These are phyloP conservation scores for Wickerhamiella cacticola DNA, from an alignment of 805 yeast species.

Conservation along the genomic window DNA sequence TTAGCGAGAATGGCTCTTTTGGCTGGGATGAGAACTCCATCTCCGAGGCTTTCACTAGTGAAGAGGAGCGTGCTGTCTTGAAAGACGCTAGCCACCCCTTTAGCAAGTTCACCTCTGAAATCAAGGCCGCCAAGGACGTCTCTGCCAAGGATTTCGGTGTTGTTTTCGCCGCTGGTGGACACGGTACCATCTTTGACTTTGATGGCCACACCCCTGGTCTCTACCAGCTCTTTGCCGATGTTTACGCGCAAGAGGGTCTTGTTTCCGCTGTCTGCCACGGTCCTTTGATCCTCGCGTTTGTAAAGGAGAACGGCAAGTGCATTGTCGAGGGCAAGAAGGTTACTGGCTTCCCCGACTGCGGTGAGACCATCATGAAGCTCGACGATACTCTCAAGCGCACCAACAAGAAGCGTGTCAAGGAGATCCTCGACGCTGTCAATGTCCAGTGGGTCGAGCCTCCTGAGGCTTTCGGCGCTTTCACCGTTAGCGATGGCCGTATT, in stretches of 20 bases:
- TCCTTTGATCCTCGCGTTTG: constrained; percentile 43
- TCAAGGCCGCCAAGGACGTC: constrained; percentile 40
- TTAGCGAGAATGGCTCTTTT: constrained; percentile 45
- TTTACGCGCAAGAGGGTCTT: constrained; percentile 42
- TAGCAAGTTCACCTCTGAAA: constrained; percentile 30
- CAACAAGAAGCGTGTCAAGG: constrained; percentile 31
- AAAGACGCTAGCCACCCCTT: constrained; percentile 34
- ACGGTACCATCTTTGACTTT: constrained; percentile 48
- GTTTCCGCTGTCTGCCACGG: constrained; percentile 61
- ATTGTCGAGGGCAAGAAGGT: constrained; percentile 42
- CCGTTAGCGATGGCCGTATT: constrained; percentile 44
- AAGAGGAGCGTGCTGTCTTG: constrained; percentile 34
- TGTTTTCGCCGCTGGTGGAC: constrained; percentile 57
- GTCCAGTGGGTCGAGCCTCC: constrained; percentile 38
- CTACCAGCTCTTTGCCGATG: constrained; percentile 36
- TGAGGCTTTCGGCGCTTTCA: constrained; percentile 30
- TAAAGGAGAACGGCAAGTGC: constrained; percentile 36
- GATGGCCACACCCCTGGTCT: constrained; percentile 38
- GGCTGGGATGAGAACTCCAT: constrained; percentile 51
- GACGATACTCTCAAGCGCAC: constrained; percentile 24
- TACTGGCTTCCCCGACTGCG: constrained; percentile 51
- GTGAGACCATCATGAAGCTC: constrained; percentile 34
- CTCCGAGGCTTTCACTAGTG: constrained; percentile 32
- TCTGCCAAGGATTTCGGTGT: constrained; percentile 40
- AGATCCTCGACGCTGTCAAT: constrained; percentile 30